Base-by-base conservation (phyloP, 805 yeast species). In the Brettanomyces naardenensis region DNA sequence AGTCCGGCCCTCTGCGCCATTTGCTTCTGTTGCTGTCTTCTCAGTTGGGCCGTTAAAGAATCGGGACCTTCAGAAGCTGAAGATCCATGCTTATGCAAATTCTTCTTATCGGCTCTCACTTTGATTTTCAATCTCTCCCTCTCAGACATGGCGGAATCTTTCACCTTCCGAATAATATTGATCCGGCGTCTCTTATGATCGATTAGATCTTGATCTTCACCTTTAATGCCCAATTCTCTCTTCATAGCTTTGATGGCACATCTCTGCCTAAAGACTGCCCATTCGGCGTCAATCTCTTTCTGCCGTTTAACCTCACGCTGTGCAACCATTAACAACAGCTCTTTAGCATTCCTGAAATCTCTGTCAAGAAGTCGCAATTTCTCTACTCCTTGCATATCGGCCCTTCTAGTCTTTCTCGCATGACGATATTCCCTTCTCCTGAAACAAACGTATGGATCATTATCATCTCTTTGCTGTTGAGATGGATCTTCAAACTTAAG, bases 371-470 rank as follows among this genome's bases (percentile, higher is more conserved):
- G 57, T 18, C 92, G 71, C 35, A 92, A 66, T 46, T 89, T 75
- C 58, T 89, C 97, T 11, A 88, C 80, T 48, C 92, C 87, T 49
- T 87, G 84, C 25, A 84, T 74, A 63, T 92, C 98, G 0, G 96
- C 85, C 46, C 97, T 76, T 59, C 98, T 77, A 0, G 98, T 92
- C 59, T 92, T 92, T 59, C 98, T 81, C 22, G 94, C 92, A 55
- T 85, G 97, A 47, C 98, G 77, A 46, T 87, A 81, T 54, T 89
- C 97, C 59, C 98, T 81, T 48, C 96, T 78, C 52, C 98, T 75
- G 68, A 92, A 92, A 64, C 97, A 87, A 29, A 87, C 81, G 59
- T 92, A 92, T 2, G 98, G 97, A 58, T 92, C 97, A 42, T 73
- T 75, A 52, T 89, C 97, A 52, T 89, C 97, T 53, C 88, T 88